Evolutionary conservation across 2,329 filamentous ascomycete species (phyloP), one percentile per base, ranked within the genome.

Genomic region (Boeremia exigua): DNA sequence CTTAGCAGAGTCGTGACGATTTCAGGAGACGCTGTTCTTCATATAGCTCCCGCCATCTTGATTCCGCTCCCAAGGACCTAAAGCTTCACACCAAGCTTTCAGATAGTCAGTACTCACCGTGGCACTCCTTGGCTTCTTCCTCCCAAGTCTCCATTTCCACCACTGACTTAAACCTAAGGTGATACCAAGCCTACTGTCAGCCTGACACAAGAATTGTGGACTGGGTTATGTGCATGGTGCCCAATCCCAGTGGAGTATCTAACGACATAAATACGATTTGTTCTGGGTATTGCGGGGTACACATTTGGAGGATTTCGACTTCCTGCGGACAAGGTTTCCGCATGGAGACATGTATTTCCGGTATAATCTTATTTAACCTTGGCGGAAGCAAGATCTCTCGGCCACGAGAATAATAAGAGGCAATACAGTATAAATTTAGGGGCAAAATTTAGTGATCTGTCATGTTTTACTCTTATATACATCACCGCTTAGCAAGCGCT

Each of bases 271-370:
- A 12, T 23, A 23, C 14, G 36, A n/a, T n/a, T 3, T 46, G 29
- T 29, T 46, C 9, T 29, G 34, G 30, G 27, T 2, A 25, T 25
- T 47, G 53, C 47, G 53, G 53, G 53, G 53, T 48, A 46, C 17
- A 11, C 11, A 25, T 25, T 12, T 17, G 12, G 10, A 34, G 8
- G 9, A 33, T 12, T 36, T 49, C 34, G 17, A 34, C 34, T 38
- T 9, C 29, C 19, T 19, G 27, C 34, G 32, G 32, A 17, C 42
- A 46, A 19, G 33, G 32, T 23, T 23, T 23, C 19, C 19, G 19
- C 19, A 23, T 23, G 19, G 5, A 23, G 19, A 23, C 19, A 23
- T 23, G 19, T 9, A 32, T 19, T 17, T 43, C 40, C 52, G 46
- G 23, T 11, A 23, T 36, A 40, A 54, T 48, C 6, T 48, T 19